A percentile compares a stretch with the other conserved stretches of the same genome.
Evolutionary conservation across 2,329 filamentous ascomycete genomes (phyloP).

Genomic region (Pseudocercospora pini-densiflorae): DNA sequence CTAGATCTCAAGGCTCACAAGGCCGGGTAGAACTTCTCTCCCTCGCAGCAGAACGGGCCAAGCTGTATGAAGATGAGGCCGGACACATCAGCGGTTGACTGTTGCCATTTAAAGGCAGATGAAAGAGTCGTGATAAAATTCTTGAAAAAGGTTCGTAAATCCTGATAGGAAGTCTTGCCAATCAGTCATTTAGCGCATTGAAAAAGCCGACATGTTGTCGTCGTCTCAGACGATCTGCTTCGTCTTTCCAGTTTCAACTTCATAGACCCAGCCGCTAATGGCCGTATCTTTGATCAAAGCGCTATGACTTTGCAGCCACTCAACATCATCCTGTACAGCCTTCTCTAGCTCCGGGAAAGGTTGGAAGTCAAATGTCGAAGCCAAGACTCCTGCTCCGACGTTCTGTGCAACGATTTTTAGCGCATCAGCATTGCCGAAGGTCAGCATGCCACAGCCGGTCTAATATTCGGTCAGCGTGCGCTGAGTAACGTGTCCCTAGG

Average conservation of each 20-base stretch:
- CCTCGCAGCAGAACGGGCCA: no score
- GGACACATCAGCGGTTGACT: no score
- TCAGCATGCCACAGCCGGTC: constrained; percentile 75
- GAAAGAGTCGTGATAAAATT: background rate
- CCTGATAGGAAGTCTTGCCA: background rate
- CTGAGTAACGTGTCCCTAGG: background rate
- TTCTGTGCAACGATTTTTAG: constrained; percentile 62
- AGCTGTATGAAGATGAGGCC: no score
- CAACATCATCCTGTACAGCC: constrained; percentile 69
- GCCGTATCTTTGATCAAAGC: constrained; percentile 63
- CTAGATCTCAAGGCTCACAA: background rate
- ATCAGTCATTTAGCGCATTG: background rate
- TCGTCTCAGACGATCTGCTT: constrained; percentile 51
- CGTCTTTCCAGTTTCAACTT: constrained; percentile 73
- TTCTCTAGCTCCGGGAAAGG: constrained; percentile 67
- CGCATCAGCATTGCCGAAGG: constrained; percentile 65
- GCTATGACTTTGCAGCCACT: constrained; percentile 62
- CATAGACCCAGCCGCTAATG: constrained; percentile 77
- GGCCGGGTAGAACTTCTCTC: no score
- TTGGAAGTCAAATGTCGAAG: constrained; percentile 58
- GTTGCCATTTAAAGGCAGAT: no score
- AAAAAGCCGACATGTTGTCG: background rate
- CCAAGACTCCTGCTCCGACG: constrained; percentile 31
- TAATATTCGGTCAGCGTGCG: constrained; percentile 39
- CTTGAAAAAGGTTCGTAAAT: background rate